Evolutionary conservation across 75 land plant genomes (phyloP).

Genomic region (Selaginella tamariscina): DNA sequence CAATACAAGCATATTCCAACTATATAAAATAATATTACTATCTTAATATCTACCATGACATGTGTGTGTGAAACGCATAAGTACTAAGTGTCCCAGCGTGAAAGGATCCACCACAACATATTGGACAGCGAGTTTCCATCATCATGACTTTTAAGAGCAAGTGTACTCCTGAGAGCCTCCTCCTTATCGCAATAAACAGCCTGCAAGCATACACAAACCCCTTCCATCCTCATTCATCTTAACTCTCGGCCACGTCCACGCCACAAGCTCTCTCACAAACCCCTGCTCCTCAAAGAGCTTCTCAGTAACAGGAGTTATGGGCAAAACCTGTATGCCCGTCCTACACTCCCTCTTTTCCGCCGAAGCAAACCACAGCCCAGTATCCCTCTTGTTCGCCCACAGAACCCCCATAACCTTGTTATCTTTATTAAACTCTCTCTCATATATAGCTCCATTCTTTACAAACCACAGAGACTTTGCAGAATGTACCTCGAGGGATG

Average conservation of each 20-base stretch:
- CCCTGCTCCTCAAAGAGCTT: constrained; percentile 16
- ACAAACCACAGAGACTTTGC: constrained; percentile 23
- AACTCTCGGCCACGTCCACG: constrained; percentile 22
- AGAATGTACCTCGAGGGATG: constrained; percentile 24
- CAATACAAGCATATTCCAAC: too few relatives aligned
- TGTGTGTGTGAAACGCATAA: too few relatives aligned
- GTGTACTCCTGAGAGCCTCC: constrained; percentile 14
- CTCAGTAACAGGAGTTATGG: constrained; percentile 30
- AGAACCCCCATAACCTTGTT: constrained; percentile 23
- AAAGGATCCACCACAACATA: constrained; percentile 35
- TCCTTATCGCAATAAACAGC: constrained; percentile 13
- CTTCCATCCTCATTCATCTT: constrained; percentile 21
- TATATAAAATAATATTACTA: too few relatives aligned
- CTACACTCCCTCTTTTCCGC: constrained; percentile 24
- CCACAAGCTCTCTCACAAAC: constrained; percentile 21
- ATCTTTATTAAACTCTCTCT: constrained; percentile 13
- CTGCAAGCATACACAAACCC: constrained; percentile 31
- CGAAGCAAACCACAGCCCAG: constrained; percentile 30
- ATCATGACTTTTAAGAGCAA: constrained; percentile 14
- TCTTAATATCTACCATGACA: too few relatives aligned
- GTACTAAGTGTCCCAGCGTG: too few relatives aligned
- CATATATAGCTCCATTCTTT: constrained; percentile 14
- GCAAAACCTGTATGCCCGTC: constrained; percentile 28
- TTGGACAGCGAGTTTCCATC: constrained; percentile 32
- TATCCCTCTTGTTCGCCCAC: constrained; percentile 33